Evolutionary conservation across 2,329 filamentous ascomycete species (phyloP).

Genomic region (Cadophora malorum): DNA sequence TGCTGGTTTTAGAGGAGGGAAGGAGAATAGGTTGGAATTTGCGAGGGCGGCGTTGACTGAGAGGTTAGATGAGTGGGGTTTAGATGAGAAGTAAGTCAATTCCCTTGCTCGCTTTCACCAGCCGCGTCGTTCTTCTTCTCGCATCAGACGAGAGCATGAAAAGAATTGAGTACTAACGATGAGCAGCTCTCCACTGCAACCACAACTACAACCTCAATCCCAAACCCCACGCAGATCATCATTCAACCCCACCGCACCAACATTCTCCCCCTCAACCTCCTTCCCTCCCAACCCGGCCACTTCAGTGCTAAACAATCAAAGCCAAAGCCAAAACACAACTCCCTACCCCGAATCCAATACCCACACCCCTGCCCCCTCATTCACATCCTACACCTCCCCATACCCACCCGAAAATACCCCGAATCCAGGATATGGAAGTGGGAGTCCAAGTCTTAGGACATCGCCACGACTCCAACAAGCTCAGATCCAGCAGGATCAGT

Average conservation of each 20-base stretch:
- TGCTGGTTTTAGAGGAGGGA: neutral
- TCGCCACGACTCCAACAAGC: neutral
- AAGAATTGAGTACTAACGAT: neutral
- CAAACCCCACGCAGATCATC: constrained; percentile 11
- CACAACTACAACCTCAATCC: neutral
- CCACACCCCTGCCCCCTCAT: neutral
- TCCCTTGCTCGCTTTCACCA: no score
- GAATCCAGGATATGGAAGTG: neutral
- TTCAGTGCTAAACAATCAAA: neutral
- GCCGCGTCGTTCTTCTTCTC: no score
- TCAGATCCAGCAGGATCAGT: neutral
- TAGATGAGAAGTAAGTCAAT: constrained; percentile 28
- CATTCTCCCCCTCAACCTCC: constrained; percentile 29
- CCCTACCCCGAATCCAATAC: neutral
- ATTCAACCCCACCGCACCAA: constrained; percentile 36
- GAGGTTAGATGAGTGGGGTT: constrained; percentile 30
- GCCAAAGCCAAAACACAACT: neutral
- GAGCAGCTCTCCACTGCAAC: neutral
- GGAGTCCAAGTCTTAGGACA: neutral
- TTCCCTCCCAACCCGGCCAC: neutral
- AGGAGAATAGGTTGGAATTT: constrained; percentile 33
- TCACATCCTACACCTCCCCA: constrained; percentile 22
- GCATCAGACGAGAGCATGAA: no score
- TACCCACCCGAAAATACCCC: constrained; percentile 7
- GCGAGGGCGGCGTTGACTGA: constrained; percentile 33